These are phyloP conservation scores for Zoysia pacifica DNA, from an alignment of 176 grass and related monocot genomes.

Conservation along the genomic window DNA sequence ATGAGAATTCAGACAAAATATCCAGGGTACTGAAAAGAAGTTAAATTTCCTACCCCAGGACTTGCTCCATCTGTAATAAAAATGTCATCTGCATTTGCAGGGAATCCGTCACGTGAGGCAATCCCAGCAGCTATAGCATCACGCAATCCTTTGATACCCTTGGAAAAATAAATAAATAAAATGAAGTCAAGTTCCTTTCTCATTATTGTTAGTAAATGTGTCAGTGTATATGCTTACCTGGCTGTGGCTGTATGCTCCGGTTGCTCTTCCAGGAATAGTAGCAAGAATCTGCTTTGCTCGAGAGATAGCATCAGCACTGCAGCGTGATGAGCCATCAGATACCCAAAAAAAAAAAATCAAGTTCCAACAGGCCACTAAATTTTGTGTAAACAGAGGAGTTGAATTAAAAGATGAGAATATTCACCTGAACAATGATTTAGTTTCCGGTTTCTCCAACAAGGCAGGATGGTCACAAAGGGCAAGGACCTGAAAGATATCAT, in stretches of 20 bases:
- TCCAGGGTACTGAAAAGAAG: background rate
- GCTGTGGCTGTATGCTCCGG: constrained; percentile 96
- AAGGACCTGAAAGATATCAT: constrained; percentile 71
- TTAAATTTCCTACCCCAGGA: constrained; percentile 64
- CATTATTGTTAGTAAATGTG: constrained; percentile 35
- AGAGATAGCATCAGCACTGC: constrained; percentile 83
- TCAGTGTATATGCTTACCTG: constrained; percentile 54
- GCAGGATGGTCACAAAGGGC: constrained; percentile 82
- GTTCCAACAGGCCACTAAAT: constrained; percentile 1
- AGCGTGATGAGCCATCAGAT: constrained; percentile 36
- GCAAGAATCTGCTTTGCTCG: constrained; percentile 73
- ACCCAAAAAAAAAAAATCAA: constrained; percentile 30
- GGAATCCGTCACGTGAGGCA: constrained; percentile 75
- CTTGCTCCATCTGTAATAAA: constrained; percentile 98
- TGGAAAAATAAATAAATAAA: constrained; percentile 42
- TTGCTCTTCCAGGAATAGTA: constrained; percentile 81
- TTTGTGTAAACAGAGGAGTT: background rate
- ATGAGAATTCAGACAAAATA: constrained; percentile 1
- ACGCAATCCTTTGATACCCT: constrained; percentile 94
- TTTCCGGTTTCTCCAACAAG: constrained; percentile 75
- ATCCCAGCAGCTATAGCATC: constrained; percentile 97
- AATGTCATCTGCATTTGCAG: constrained; percentile 96
- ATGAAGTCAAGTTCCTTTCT: constrained; percentile 22
- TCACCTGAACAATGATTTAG: constrained; percentile 80
- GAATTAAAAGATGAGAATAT: constrained; percentile 33